A percentile compares a stretch with the other conserved stretches of the same genome.
phyloP scores from a whole-genome alignment of 305 asterid species.

The Fraxinus ornus region DNA sequence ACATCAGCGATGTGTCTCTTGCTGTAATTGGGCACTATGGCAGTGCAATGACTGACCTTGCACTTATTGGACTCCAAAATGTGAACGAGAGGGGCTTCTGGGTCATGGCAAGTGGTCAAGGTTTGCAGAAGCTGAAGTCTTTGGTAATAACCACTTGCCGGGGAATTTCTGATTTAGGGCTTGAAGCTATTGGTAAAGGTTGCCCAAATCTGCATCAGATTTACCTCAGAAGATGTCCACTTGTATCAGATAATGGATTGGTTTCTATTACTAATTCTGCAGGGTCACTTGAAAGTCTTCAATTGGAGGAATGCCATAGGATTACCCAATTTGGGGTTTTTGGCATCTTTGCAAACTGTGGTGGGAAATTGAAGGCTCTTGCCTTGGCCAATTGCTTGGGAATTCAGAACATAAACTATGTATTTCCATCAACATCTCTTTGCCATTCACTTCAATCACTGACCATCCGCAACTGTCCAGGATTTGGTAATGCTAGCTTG shows the following conservation, averaged over 20 bases:
- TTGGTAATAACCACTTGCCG: conserved; percentile 61
- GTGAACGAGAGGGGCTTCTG: conserved; percentile 91
- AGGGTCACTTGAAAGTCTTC: conserved; percentile 57
- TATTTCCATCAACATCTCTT: conserved; percentile 33
- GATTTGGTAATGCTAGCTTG: conserved; percentile 60
- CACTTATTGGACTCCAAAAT: conserved; percentile 50
- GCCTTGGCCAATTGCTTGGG: conserved; percentile 69
- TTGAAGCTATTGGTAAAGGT: conserved; percentile 65
- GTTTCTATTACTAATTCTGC: conserved; percentile 59
- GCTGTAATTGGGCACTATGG: conserved; percentile 94
- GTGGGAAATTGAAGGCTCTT: conserved; percentile 62
- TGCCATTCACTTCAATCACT: conserved; percentile 61
- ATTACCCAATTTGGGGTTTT: conserved; percentile 69
- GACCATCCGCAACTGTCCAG: conserved; percentile 68
- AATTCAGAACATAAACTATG: conserved; percentile 42
- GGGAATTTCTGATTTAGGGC: conserved; percentile 66
- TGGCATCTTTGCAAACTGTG: conserved; percentile 48
- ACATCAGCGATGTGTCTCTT: conserved; percentile 68
- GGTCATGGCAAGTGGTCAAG: conserved; percentile 92
- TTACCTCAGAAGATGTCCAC: conserved; percentile 50
- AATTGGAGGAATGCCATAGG: conserved; percentile 71
- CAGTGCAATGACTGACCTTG: conserved; percentile 54
- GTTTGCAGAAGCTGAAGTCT: conserved; percentile 66
- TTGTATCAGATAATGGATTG: conserved; percentile 73
- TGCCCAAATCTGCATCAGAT: conserved; percentile 64